Base-by-base conservation (phyloP, 1,284 basidiomycete genomes). In the Apiotrichum brassicae region DNA sequence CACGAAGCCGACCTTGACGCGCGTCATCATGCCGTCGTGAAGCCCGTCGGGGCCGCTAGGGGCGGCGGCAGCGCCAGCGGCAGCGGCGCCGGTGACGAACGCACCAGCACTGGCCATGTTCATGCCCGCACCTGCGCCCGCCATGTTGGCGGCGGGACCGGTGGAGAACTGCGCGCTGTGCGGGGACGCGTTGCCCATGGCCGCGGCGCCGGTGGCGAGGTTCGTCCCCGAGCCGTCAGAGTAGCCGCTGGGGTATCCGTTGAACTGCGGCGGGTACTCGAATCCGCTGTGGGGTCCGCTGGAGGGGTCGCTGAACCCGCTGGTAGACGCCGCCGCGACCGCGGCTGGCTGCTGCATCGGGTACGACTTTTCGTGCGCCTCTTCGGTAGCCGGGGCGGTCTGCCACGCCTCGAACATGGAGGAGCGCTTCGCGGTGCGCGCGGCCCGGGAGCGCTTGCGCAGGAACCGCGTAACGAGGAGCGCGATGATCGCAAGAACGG, bases 1-100 rank as follows among this genome's bases (percentile, higher is more conserved):
- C 19, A 72, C 66, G 46, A 74, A 74, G 23, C 67, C 70, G 46
- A 70, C 66, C 53, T 65, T 68, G 48, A 72, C 72, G 16, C 61
- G 51, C 24, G 65, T 66, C 70, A 67, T 68, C 53, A 57, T 60
- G 18, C 62, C 65, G 46, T 69, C 65, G 37, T 57, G 56, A n/a
- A 72, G 57, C 11, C 48, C 57, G 20, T 38, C 53, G 6, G 56
- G 56, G 8, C 42, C 56, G 14, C 42, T 44, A 3, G 28, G 39
- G 2, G 36, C 32, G 23, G 25, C 25, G 23, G 34, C 45, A n/a
- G 53, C 44, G 24, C 28, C 52, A 40, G 36, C 53, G 37, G 41
- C 46, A 25, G 35, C 54, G 34, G 36, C 44, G 19, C 22, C 32
- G 20, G 30, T 42, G n/a, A n/a, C 46, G n/a, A 19, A 36, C 7